These are phyloP conservation scores for Talaromyces sp. DNA, from an alignment of 2,329 filamentous ascomycete genomes.

Conservation along the genomic window DNA sequence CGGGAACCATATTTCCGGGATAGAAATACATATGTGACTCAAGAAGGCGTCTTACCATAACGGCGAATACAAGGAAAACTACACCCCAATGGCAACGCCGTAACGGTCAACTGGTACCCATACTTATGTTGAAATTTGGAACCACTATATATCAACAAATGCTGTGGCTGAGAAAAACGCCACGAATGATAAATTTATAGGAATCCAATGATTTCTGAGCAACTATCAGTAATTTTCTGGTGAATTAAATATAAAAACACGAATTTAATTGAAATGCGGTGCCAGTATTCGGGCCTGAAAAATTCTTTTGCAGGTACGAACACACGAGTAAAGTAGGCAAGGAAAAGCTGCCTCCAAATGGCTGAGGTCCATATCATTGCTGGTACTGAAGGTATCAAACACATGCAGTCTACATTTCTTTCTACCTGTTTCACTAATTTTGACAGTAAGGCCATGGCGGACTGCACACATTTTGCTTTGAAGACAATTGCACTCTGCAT, in stretches of 20 bases:
- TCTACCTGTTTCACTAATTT: background rate
- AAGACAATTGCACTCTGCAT: background rate
- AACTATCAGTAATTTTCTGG: background rate
- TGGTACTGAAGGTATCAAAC: background rate
- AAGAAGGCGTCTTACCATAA: too few relatives aligned
- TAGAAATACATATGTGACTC: too few relatives aligned
- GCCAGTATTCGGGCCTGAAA: background rate
- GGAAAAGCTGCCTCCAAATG: background rate
- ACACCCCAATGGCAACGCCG: background rate
- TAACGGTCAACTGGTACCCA: too few relatives aligned
- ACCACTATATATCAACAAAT: background rate
- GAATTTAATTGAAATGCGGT: background rate
- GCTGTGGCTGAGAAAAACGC: background rate
- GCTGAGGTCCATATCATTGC: background rate
- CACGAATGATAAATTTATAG: background rate
- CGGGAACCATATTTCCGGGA: too few relatives aligned
- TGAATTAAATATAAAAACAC: background rate
- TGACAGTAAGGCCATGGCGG: background rate
- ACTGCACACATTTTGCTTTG: background rate
- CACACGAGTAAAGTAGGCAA: background rate
- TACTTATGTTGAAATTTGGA: background rate
- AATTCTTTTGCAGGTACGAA: background rate
- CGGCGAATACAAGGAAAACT: too few relatives aligned
- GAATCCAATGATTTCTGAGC: background rate
- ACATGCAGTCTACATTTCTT: background rate